phyloP scores from a whole-genome alignment of 2,329 filamentous ascomycete species.

The Sordariomycetes sp. region DNA sequence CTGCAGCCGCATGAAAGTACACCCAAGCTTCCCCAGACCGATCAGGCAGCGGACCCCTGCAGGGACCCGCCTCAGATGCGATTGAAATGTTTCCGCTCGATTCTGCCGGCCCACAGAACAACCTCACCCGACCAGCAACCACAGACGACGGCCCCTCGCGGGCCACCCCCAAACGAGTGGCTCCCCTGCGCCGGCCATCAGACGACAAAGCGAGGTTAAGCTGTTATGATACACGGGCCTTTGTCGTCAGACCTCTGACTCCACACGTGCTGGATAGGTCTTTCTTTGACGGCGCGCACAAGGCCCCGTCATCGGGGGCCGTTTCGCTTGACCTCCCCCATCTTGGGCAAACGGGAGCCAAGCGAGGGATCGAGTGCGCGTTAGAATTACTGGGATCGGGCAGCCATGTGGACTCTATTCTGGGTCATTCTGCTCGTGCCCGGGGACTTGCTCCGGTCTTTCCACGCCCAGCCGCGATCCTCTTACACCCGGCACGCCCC shows the following conservation, averaged over 20 bases:
- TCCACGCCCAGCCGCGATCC: not conserved
- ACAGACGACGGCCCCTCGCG: not conserved
- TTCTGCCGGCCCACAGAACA: not conserved
- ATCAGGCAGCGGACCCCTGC: not conserved
- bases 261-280: constrained; percentile 2
- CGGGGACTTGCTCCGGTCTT: not conserved
- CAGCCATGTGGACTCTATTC: too few relatives aligned
- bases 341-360: not conserved
- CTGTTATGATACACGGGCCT: not conserved
- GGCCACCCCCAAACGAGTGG: constrained; percentile 2
- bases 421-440: too few relatives aligned
- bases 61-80: not conserved
- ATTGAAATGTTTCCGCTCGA: not conserved
- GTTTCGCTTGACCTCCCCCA: not conserved
- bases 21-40: not conserved
- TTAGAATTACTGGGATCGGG: not conserved
- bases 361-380: not conserved
- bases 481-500: not conserved
- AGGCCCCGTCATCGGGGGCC: too few relatives aligned
- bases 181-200: constrained; percentile 1
- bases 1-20: not conserved
- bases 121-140: not conserved
- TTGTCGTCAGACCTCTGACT: not conserved
- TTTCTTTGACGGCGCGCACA: not conserved
- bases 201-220: not conserved